Evolutionary conservation across 2,329 filamentous ascomycete species (phyloP).

Genomic region (Aspergillus fumigatiaffinis): DNA sequence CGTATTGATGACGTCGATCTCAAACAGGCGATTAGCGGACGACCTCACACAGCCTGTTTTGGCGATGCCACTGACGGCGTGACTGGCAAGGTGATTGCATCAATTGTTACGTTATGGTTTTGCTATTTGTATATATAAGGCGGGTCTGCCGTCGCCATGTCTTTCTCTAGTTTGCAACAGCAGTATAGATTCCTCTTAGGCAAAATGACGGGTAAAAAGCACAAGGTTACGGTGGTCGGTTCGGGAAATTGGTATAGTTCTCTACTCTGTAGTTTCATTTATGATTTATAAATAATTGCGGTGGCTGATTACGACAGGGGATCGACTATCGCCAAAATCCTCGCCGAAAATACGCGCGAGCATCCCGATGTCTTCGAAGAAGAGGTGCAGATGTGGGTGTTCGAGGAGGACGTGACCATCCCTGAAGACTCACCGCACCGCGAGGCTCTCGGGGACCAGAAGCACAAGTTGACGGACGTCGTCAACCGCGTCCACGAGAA

Average conservation of each 20-base stretch:
- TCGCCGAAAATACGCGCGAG: slow-evolving; percentile 79
- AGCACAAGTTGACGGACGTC: slow-evolving; percentile 78
- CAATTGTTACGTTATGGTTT: background rate
- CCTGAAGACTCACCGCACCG: slow-evolving; percentile 67
- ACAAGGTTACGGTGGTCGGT: slow-evolving; percentile 66
- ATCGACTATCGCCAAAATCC: slow-evolving; percentile 91
- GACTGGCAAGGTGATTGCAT: background rate
- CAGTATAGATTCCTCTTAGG: background rate
- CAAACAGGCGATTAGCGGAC: background rate
- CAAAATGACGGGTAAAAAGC: slow-evolving; percentile 4
- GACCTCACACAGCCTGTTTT: background rate
- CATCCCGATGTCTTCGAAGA: slow-evolving; percentile 76
- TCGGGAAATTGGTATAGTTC: slow-evolving; percentile 80
- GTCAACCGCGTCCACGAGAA: slow-evolving; percentile 94
- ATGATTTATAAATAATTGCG: background rate
- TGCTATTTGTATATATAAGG: background rate
- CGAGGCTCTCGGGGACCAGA: slow-evolving; percentile 56
- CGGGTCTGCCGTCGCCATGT: no score
- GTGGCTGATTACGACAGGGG: slow-evolving; percentile 55
- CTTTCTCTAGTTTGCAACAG: background rate
- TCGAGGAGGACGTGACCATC: slow-evolving; percentile 78
- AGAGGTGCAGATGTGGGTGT: slow-evolving; percentile 95
- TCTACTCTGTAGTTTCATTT: background rate
- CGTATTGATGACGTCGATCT: background rate
- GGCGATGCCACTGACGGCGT: no score